These are phyloP conservation scores for Pterocarpus macrocarpus DNA, from an alignment of 306 rosid species.

Conservation along the genomic window DNA sequence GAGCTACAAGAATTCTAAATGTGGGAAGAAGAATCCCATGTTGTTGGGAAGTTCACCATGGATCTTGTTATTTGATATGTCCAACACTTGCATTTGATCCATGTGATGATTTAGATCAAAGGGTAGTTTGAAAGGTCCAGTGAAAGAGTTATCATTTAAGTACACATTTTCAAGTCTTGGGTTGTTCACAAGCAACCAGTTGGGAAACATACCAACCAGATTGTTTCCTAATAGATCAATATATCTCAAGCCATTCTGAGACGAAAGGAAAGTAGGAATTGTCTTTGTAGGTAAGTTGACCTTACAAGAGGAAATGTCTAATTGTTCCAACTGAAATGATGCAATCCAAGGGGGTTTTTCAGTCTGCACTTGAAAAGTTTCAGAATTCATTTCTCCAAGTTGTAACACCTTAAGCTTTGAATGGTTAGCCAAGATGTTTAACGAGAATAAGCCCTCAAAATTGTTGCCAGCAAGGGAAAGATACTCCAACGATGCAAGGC, in stretches of 20 bases:
- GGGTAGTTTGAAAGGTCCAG: not conserved
- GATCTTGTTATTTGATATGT: not conserved
- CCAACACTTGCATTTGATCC: not conserved
- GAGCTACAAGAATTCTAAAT: not conserved
- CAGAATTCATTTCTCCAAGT: not conserved
- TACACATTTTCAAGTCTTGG: not conserved
- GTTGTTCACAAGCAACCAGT: constrained; percentile 38
- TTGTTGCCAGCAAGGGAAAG: not conserved
- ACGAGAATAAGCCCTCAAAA: constrained; percentile 41
- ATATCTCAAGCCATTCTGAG: constrained; percentile 1
- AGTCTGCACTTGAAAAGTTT: constrained; percentile 34
- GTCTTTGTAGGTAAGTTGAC: not conserved
- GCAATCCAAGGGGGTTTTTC: constrained; percentile 26
- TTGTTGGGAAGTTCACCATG: constrained; percentile 22
- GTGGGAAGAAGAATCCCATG: constrained; percentile 25
- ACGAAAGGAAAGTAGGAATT: constrained; percentile 25
- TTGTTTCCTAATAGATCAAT: constrained; percentile 36
- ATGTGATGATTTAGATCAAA: not conserved
- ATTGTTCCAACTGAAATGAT: constrained; percentile 40
- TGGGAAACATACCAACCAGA: constrained; percentile 36
- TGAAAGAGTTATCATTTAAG: not conserved
- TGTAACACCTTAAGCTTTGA: constrained; percentile 8
- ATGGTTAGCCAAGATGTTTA: constrained; percentile 14
- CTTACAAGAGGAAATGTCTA: not conserved
- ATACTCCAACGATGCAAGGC: not conserved